Evolutionary conservation across 2,329 filamentous ascomycete genomes (phyloP).

Genomic region (Lachnellula hyalina): DNA sequence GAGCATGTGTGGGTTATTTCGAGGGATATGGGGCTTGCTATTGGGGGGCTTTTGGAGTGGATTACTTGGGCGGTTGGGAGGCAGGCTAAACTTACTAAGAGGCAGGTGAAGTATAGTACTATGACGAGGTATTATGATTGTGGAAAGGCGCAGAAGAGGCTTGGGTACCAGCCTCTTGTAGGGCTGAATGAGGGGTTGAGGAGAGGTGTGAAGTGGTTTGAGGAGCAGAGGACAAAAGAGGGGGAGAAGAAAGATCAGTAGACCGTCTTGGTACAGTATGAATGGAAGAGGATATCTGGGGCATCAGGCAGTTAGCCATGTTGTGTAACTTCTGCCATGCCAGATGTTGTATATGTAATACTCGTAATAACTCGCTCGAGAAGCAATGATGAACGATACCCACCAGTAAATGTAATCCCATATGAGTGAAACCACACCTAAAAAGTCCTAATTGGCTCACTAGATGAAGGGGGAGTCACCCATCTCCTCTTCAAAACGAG

Average conservation of each 20-base stretch:
- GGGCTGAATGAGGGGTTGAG: slow-evolving; percentile 58
- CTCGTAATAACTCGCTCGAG: neutral
- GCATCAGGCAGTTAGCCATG: too few relatives aligned
- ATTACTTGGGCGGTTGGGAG: slow-evolving; percentile 45
- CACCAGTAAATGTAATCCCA: too few relatives aligned
- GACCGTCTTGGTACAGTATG: neutral
- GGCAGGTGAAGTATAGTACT: slow-evolving; percentile 54
- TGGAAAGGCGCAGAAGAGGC: slow-evolving; percentile 63
- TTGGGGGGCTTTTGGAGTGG: slow-evolving; percentile 51
- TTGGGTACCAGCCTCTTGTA: slow-evolving; percentile 66
- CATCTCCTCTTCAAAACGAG: too few relatives aligned
- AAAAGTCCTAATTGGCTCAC: too few relatives aligned
- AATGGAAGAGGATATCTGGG: too few relatives aligned
- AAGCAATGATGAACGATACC: neutral
- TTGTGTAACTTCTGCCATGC: too few relatives aligned
- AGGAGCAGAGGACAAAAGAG: slow-evolving; percentile 20
- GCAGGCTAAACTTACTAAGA: slow-evolving; percentile 45
- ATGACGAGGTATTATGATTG: slow-evolving; percentile 78
- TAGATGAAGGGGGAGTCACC: too few relatives aligned
- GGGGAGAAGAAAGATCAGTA: slow-evolving; percentile 28
- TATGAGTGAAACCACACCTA: too few relatives aligned
- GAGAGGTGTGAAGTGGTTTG: slow-evolving; percentile 23
- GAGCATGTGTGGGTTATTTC: slow-evolving; percentile 51
- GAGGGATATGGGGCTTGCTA: slow-evolving; percentile 43
- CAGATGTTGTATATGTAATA: neutral